Conservation (phyloP, 2,329 filamentous ascomycete species). For the Fusarium graminum region DNA sequence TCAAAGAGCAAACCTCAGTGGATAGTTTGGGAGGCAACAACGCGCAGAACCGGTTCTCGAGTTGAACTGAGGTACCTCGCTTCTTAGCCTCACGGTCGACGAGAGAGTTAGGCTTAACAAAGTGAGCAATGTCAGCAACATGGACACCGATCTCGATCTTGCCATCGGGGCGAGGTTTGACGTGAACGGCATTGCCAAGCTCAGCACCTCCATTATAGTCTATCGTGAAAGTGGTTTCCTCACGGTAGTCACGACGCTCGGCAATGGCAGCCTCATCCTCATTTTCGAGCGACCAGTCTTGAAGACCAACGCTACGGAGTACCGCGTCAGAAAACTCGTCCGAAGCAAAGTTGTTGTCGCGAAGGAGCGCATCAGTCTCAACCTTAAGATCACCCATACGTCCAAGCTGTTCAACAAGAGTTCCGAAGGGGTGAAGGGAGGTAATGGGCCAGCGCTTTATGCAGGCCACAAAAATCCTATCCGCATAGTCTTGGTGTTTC, state of each 20-base stretch:
- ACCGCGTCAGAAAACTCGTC: conserved; percentile 99
- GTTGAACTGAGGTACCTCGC: conserved; percentile 93
- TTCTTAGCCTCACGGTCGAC: conserved; percentile 98
- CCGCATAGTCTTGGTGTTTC: conserved; percentile 97
- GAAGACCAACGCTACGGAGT: conserved; percentile 88
- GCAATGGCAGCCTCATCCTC: conserved; percentile 82
- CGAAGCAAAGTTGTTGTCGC: conserved; percentile 98
- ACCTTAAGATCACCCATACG: conserved; percentile 98
- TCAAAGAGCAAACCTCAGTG: conserved; percentile 87
- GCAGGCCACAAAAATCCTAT: conserved; percentile 97
- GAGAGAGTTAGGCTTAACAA: conserved; percentile 94
- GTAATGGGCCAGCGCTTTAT: conserved; percentile 99
- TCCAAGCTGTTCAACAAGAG: conserved; percentile 94
- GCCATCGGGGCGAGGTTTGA: conserved; percentile 85
- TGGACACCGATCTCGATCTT: conserved; percentile 95
- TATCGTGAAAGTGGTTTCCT: conserved; percentile 90
- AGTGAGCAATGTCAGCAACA: conserved; percentile 94
- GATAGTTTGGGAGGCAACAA: conserved; percentile 90
- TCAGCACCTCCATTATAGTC: conserved; percentile 90
- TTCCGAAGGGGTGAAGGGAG: conserved; percentile 98
- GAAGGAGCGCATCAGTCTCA: conserved; percentile 94
- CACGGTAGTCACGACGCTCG: conserved; percentile 88
- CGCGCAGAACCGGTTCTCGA: conserved; percentile 89
- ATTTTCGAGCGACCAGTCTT: conserved; percentile 88
- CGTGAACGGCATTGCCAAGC: conserved; percentile 91